Evolutionary conservation across 1,284 basidiomycete species (phyloP).

Genomic region (Phellinidium pouzarii): DNA sequence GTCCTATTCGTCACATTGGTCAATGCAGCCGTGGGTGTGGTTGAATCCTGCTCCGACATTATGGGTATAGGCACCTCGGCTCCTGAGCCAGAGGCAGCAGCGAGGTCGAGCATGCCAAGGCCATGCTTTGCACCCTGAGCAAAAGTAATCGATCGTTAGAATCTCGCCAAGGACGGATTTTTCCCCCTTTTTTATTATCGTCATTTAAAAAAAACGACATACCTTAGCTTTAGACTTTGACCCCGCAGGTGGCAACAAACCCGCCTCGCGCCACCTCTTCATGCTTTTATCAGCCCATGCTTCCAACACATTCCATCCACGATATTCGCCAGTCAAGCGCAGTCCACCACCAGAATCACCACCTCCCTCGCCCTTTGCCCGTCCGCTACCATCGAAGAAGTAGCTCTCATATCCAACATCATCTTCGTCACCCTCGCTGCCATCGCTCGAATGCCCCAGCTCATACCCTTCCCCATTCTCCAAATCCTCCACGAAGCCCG

Average conservation of each 20-base stretch:
- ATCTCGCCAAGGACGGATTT: neutral
- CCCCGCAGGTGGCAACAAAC: constrained; percentile 45
- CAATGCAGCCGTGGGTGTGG: constrained; percentile 28
- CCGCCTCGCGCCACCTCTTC: constrained; percentile 76
- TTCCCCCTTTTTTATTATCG: too few relatives aligned
- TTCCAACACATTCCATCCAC: constrained; percentile 86
- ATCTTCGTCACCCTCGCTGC: constrained; percentile 67
- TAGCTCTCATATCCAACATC: constrained; percentile 83
- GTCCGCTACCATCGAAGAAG: constrained; percentile 72
- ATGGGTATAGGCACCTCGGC: constrained; percentile 45
- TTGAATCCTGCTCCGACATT: constrained; percentile 4
- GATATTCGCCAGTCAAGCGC: constrained; percentile 74
- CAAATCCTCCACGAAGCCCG: constrained; percentile 89
- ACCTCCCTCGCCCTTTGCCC: constrained; percentile 68
- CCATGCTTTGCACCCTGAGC: constrained; percentile 12
- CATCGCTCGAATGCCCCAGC: constrained; percentile 48
- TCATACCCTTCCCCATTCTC: constrained; percentile 87
- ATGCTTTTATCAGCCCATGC: constrained; percentile 86
- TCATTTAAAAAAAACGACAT: neutral
- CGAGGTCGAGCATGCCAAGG: constrained; percentile 30
- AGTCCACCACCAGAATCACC: constrained; percentile 68
- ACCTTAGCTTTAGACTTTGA: constrained; percentile 8
- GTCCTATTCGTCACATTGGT: constrained; percentile 23
- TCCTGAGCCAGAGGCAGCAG: constrained; percentile 32
- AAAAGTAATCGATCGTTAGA: neutral